Conservation (phyloP, 768 basidiomycete genomes). For the Candolleomyces eurysporus region DNA sequence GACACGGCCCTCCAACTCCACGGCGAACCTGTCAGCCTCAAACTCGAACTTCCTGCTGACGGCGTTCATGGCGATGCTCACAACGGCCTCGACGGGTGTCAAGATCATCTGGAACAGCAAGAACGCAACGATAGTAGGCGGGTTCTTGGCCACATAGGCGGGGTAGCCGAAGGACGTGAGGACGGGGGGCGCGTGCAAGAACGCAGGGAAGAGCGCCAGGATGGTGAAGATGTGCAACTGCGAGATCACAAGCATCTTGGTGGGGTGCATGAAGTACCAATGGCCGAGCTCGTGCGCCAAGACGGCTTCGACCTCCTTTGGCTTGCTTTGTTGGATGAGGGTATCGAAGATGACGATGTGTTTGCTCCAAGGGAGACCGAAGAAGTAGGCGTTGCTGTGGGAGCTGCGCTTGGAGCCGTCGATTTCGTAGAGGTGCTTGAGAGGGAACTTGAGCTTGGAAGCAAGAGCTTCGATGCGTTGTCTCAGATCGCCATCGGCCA, state of each 20-base stretch:
- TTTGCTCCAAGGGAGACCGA: slow-evolving; percentile 93
- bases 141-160: slow-evolving; percentile 54
- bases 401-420: slow-evolving; percentile 95
- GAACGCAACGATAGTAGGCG: slow-evolving; percentile 85
- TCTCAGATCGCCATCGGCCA: slow-evolving; percentile 75
- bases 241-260: slow-evolving; percentile 81
- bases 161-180: slow-evolving; percentile 82
- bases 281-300: slow-evolving; percentile 93
- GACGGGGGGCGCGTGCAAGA: slow-evolving; percentile 77
- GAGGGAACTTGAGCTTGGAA: slow-evolving; percentile 81
- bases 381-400: slow-evolving; percentile 98
- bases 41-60: slow-evolving; percentile 88
- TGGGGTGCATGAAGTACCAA: slow-evolving; percentile 91
- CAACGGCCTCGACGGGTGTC: slow-evolving; percentile 73
- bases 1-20: slow-evolving; percentile 59
- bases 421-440: slow-evolving; percentile 94
- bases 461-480: slow-evolving; percentile 77
- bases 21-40: slow-evolving; percentile 87
- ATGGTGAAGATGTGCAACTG: slow-evolving; percentile 88
- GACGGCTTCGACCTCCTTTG: slow-evolving; percentile 97
- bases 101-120: slow-evolving; percentile 89
- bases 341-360: slow-evolving; percentile 98
- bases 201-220: slow-evolving; percentile 85
- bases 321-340: slow-evolving; percentile 84
- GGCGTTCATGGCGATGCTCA: slow-evolving; percentile 74